Conservation (phyloP, 306 rosid genomes). For the Clitoria ternatea region DNA sequence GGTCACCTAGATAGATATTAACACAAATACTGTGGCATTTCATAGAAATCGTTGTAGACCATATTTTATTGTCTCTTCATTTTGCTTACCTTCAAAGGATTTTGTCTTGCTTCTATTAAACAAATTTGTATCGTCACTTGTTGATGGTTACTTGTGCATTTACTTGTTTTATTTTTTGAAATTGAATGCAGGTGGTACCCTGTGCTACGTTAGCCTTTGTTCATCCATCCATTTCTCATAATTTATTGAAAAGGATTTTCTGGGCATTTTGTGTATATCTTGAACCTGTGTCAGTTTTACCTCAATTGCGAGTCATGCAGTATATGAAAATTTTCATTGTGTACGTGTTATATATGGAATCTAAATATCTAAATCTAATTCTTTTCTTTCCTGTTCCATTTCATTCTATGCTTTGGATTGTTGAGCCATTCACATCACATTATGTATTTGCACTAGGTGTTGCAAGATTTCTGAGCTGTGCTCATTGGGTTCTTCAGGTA, state of each 20-base stretch:
- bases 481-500: conserved; percentile 99
- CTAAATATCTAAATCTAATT: too few relatives aligned
- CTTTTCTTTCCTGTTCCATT: not conserved
- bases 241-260: conserved; percentile 71
- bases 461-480: conserved; percentile 95
- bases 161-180: conserved; percentile 15
- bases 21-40: not conserved
- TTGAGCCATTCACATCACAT: conserved; percentile 96
- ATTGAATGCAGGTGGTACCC: conserved; percentile 69
- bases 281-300: conserved; percentile 89
- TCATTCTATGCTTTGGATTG: conserved; percentile 54
- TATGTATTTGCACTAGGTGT: conserved; percentile 89
- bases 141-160: conserved; percentile 4
- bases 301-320: conserved; percentile 97
- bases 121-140: not conserved
- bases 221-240: conserved; percentile 90
- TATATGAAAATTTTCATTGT: conserved; percentile 11
- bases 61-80: not conserved
- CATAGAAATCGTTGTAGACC: not conserved
- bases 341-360: not conserved
- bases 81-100: not conserved
- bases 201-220: conserved; percentile 77
- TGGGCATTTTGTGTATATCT: conserved; percentile 97
- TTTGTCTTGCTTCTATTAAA: not conserved
- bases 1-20: not conserved